Base-by-base conservation (phyloP, 1,284 basidiomycete species). In the Wolfiporia cocos region DNA sequence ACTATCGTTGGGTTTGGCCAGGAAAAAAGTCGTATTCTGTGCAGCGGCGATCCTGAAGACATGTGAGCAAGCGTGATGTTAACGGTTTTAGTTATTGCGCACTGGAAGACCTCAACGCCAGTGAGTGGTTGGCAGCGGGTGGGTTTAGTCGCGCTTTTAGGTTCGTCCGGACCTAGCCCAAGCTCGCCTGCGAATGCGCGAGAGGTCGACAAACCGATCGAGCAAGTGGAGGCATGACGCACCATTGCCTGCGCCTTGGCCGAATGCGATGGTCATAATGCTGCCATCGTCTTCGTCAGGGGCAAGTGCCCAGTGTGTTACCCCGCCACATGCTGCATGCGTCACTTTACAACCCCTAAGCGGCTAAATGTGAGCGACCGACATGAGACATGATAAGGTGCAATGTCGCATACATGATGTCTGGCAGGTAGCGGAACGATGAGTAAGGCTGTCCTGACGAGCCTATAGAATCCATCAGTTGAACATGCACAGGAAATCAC, bases 121-220 rank as follows among this genome's bases (percentile, higher is more conserved):
- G 66, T 66, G 6, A 97, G 71, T 5, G 82, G 75, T n/a, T 78
- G 66, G 50, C 92, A 78, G 24, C 73, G 72, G 0, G 72, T 77
- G 0, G 93, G 93, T 55, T 93, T 92, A 3, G 91, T 94, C 0
- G 89, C 79, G 51, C 89, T 92, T 65, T 91, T 92, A 0, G 86
- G 79, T 55, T 86, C 78, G 9, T 86, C 81, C 0, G 73, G 71
- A 7, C 92, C 92, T 2, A 91, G 64, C 0, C 90, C 92, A 0
- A 95, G 78, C 61, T 95, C 89, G 39, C 81, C 75, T 79, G 41
- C 10, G 37, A 30, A 32, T 19, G 36, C 23, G 36, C 35, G 39
- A 19, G 20, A 43, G 17, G 17, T 19, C 29, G 14, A n/a, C 20
- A 26, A 1, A 5, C 18, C 17, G 41, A 2, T n/a, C 17, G 20